Evolutionary conservation across 2,329 filamentous ascomycete species (phyloP).

Genomic region (Pseudocercospora fuligena): DNA sequence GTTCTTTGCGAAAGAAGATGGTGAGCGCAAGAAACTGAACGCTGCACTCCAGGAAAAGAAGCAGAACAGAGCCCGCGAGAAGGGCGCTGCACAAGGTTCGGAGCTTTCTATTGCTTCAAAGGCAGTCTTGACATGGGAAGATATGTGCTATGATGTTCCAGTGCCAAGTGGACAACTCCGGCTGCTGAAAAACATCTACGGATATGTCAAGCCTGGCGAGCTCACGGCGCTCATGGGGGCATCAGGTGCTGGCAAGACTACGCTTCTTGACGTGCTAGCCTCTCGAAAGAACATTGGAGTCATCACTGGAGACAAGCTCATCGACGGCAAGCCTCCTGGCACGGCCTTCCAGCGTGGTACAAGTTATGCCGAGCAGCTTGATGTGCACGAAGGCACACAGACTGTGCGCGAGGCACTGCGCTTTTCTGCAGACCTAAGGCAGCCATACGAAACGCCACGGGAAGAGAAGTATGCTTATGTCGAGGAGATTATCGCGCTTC

Average conservation of each 20-base stretch:
- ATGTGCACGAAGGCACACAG: constrained; percentile 65
- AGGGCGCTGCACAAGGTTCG: constrained; percentile 48
- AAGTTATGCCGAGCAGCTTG: constrained; percentile 68
- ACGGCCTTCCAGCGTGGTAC: constrained; percentile 67
- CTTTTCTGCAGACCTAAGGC: constrained; percentile 69
- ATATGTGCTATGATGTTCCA: constrained; percentile 56
- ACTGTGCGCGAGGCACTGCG: constrained; percentile 69
- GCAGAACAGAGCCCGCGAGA: constrained; percentile 55
- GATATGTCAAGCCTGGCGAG: constrained; percentile 56
- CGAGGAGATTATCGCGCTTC: constrained; percentile 66
- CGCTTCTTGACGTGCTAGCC: constrained; percentile 76
- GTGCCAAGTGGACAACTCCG: constrained; percentile 52
- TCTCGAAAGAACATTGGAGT: constrained; percentile 68
- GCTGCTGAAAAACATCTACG: constrained; percentile 53
- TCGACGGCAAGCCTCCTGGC: constrained; percentile 61
- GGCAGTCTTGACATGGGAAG: constrained; percentile 60
- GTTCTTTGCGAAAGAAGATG: constrained; percentile 73
- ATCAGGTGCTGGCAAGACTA: constrained; percentile 81
- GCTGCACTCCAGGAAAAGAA: constrained; percentile 64
- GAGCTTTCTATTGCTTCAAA: constrained; percentile 60
- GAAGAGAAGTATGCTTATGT: constrained; percentile 69
- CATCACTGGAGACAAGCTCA: constrained; percentile 65
- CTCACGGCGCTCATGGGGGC: constrained; percentile 58
- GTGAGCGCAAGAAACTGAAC: constrained; percentile 70
- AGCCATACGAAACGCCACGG: constrained; percentile 62